phyloP scores from a whole-genome alignment of 345 rosid genomes.

The Eucalyptus regnans region DNA sequence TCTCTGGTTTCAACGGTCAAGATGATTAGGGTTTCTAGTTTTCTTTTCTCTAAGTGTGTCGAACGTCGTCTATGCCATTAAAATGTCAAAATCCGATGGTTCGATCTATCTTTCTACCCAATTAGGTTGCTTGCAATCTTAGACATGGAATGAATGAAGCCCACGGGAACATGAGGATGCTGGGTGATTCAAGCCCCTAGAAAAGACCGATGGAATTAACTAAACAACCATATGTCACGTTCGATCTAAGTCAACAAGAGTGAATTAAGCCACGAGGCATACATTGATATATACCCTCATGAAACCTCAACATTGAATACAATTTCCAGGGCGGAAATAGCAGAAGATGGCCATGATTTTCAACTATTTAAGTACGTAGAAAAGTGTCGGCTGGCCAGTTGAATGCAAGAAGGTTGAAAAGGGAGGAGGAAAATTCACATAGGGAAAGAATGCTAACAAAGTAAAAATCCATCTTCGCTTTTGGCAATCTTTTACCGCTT shows the following conservation, averaged over 20 bases:
- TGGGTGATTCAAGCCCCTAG: neutral
- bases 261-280: neutral
- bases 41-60: too few species aligned
- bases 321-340: neutral
- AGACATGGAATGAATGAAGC: neutral
- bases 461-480: neutral
- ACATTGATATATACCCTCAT: neutral
- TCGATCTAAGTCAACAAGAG: neutral
- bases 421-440: neutral
- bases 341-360: neutral
- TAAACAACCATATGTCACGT: neutral
- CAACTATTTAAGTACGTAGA: neutral
- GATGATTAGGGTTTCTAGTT: neutral
- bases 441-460: neutral
- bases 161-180: neutral
- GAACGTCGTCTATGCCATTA: neutral
- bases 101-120: neutral
- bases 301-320: neutral
- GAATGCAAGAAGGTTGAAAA: neutral
- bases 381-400: neutral
- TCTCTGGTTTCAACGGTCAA: too few species aligned
- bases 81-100: neutral
- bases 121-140: neutral
- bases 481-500: neutral
- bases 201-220: neutral